These are phyloP conservation scores for Candida odintsovae DNA, from an alignment of 805 yeast species.

Conservation along the genomic window DNA sequence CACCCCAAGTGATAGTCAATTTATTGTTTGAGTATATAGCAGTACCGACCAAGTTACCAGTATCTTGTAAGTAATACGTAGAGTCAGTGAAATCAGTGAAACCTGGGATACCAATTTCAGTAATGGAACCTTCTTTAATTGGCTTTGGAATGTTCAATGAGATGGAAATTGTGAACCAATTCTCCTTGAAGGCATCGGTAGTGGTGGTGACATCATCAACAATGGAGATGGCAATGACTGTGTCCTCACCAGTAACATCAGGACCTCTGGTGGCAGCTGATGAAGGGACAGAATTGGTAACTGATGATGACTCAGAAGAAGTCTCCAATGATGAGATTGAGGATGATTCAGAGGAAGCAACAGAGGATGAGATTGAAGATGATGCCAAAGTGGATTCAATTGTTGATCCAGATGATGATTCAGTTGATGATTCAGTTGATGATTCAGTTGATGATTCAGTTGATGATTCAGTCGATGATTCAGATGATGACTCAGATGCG, in stretches of 20 bases:
- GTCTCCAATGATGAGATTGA: not conserved
- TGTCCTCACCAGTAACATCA: conserved; percentile 4
- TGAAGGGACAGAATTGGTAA: not conserved
- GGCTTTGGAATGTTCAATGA: conserved; percentile 1
- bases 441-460: too few relatives aligned
- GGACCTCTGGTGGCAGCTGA: not conserved
- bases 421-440: too few relatives aligned
- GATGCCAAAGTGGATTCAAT: not conserved
- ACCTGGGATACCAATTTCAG: conserved; percentile 6
- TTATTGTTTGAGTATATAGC: not conserved
- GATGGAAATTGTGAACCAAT: conserved; percentile 5
- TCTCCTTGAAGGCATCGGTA: not conserved
- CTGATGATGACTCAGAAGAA: not conserved
- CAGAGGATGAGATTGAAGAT: conserved; percentile 25
- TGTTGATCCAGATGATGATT: too few relatives aligned
- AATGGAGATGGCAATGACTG: conserved; percentile 1
- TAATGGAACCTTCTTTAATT: conserved; percentile 3
- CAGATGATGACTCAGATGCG: too few relatives aligned
- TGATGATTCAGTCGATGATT: too few relatives aligned
- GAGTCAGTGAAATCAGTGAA: not conserved
- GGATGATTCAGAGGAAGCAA: conserved; percentile 22
- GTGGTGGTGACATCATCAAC: conserved; percentile 1
- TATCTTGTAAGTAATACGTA: too few relatives aligned
- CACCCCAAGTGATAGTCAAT: conserved; percentile 2
- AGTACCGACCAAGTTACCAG: not conserved